A percentile compares a stretch with the other conserved stretches of the same genome.
Conservation (phyloP, 805 yeast genomes). For the Yarrowia sp. region DNA sequence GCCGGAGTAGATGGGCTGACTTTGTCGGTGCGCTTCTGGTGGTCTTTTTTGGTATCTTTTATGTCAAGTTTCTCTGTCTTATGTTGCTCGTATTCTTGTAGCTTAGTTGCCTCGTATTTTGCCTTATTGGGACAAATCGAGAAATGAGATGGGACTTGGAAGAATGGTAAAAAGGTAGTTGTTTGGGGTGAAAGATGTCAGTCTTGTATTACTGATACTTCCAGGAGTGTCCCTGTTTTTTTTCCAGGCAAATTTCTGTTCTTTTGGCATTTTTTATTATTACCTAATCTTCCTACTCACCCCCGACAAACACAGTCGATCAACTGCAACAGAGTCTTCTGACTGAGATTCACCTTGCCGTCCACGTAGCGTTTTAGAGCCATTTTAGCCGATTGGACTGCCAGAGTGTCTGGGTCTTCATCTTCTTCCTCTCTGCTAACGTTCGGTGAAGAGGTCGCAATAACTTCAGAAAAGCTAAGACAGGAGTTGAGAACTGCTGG, state of each 20-base stretch:
- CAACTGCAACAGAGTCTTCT: neutral
- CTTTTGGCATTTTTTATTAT: too few species aligned
- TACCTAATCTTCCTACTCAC: neutral
- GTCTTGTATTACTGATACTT: too few species aligned
- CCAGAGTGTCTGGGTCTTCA: neutral
- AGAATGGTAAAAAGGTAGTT: too few species aligned
- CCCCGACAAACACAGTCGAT: neutral
- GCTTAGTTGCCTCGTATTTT: too few species aligned
- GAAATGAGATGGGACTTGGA: too few species aligned
- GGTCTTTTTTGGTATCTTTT: neutral
- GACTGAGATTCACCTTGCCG: neutral
- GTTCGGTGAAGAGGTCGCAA: neutral
- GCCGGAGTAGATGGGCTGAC: neutral
- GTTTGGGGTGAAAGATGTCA: too few species aligned
- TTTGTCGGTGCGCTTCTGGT: neutral
- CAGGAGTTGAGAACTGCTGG: neutral
- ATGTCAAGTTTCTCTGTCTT: too few species aligned
- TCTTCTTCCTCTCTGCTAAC: neutral
- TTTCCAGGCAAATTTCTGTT: too few species aligned
- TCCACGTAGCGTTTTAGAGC: neutral
- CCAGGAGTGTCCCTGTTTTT: too few species aligned
- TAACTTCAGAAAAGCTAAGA: neutral
- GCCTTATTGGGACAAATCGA: too few species aligned
- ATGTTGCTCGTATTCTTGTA: too few species aligned
- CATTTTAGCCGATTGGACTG: neutral